phyloP scores from a whole-genome alignment of 306 rosid species.

The Carpinus fangiana region DNA sequence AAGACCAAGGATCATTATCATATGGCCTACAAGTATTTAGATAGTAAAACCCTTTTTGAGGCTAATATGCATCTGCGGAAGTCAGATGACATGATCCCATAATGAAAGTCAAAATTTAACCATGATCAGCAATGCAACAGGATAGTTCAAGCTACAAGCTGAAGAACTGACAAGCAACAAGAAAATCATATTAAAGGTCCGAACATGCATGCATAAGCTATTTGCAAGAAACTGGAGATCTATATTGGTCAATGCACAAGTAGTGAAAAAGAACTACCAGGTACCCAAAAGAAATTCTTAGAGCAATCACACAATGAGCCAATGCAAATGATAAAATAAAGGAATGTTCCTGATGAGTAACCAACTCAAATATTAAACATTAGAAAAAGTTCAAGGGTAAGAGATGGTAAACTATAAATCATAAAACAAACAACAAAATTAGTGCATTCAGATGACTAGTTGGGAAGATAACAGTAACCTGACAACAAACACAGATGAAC shows the following conservation, averaged over 20 bases:
- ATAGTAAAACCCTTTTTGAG: not conserved
- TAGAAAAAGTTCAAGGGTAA: not conserved
- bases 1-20: not conserved
- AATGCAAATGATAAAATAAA: not conserved
- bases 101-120: not conserved
- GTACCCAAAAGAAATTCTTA: not conserved
- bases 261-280: not conserved
- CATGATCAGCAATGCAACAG: not conserved
- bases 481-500: conserved; percentile 6
- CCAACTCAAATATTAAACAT: conserved; percentile 5
- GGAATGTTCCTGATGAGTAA: conserved; percentile 1
- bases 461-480: not conserved
- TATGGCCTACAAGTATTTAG: not conserved
- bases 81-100: not conserved
- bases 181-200: not conserved
- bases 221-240: not conserved
- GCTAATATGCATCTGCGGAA: not conserved
- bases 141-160: not conserved
- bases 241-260: not conserved
- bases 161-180: not conserved
- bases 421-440: conserved; percentile 12
- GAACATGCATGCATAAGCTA: not conserved
- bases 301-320: not conserved
- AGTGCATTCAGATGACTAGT: not conserved
- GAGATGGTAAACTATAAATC: conserved; percentile 9